Conservation (phyloP, 1,284 basidiomycete species). For the Melampsora medusae region DNA sequence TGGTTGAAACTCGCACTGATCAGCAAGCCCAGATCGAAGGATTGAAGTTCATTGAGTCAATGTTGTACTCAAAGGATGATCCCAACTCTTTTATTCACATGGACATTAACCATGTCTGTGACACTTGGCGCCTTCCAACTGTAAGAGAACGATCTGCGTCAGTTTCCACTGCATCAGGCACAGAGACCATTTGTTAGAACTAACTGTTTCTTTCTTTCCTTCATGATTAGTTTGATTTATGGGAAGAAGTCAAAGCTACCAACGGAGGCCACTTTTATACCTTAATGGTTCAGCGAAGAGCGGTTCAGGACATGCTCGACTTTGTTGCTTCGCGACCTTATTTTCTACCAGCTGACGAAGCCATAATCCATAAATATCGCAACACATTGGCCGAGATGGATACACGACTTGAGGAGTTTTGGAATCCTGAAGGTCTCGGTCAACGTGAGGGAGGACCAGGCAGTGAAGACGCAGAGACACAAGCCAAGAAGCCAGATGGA, state of each 20-base stretch:
- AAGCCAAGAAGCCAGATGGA: constrained; percentile 6
- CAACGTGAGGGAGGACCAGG: constrained; percentile 42
- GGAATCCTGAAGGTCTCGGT: constrained; percentile 45
- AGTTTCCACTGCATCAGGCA: background rate
- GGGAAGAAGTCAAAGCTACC: constrained; percentile 47
- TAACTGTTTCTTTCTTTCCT: background rate
- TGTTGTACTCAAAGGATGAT: constrained; percentile 19
- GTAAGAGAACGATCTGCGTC: constrained; percentile 4
- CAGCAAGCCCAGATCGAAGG: background rate
- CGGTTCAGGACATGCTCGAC: constrained; percentile 43
- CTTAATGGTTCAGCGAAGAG: constrained; percentile 46
- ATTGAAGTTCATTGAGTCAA: constrained; percentile 11
- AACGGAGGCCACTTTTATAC: constrained; percentile 47
- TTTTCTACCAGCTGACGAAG: constrained; percentile 10
- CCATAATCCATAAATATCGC: background rate
- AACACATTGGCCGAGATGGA: constrained; percentile 40
- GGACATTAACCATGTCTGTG: constrained; percentile 46
- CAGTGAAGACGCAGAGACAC: background rate
- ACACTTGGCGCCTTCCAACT: constrained; percentile 43
- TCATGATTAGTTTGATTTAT: constrained; percentile 46
- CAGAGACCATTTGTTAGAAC: background rate
- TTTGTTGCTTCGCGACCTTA: constrained; percentile 11
- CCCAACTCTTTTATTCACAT: constrained; percentile 37
- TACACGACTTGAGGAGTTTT: constrained; percentile 45
- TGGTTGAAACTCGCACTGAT: constrained; percentile 32